Evolutionary conservation across 2,329 filamentous ascomycete genomes (phyloP), one percentile per base, ranked within the genome.

Genomic region (Davidsoniella neocaledoniae): DNA sequence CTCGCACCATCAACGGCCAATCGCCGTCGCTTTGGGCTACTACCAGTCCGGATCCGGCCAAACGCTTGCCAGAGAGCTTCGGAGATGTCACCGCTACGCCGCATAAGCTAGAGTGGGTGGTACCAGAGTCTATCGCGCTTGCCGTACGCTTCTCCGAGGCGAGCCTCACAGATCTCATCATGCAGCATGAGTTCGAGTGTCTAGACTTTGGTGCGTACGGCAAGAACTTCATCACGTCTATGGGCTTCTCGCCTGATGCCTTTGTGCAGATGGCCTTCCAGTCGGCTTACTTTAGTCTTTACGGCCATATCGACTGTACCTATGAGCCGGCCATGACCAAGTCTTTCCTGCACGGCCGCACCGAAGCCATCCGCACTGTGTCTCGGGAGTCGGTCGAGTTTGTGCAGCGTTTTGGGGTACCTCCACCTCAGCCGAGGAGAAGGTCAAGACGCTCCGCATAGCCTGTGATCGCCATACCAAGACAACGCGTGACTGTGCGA

Each of bases 281-380:
- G 64, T 90, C 90, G 4, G 90, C 91, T 1, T 96, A 98, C 68
- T 98, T 95, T 60, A 91, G 91, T 2, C 73, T 98, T 6, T 98
- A 96, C 58, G 91, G 91, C 2, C 79, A 86, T 4, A 78, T 94
- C 1, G 91, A 96, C 64, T 94, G 86, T 61, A 91, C 88, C 0
- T 98, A 98, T 62, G 91, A 98, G 64, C 91, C 91, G 6, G 90
- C 91, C 40, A 96, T 98, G 91, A 98, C 91, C 47, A 98, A 98
- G 64, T 71, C 83, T 53, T 98, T 78, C 66, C 77, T 93, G 53
- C 91, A 96, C 61, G 91, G 91, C 9, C 83, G 91, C 43, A 98
- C 91, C 0, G 91, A 98, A 66, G 90, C 91, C 4, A 83, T 98
- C 55, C 77, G 91, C 43, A 80, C 85, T 0, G 90, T 94, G 1